Conservation (phyloP, 2,329 filamentous ascomycete genomes). For the Hypoxylon sp. region DNA sequence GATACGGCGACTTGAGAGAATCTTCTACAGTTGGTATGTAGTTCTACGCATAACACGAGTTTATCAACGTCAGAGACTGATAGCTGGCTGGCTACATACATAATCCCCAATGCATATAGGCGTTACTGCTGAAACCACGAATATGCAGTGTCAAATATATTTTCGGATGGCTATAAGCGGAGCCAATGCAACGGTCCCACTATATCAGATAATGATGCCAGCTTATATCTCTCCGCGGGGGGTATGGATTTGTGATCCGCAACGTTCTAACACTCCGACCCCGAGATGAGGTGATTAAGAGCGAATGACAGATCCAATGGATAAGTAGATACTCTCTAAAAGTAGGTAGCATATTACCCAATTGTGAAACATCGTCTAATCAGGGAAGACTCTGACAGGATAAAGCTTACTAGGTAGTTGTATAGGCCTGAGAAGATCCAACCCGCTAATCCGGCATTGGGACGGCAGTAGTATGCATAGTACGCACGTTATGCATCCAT, state of each 20-base stretch:
- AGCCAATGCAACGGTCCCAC: conserved; percentile 1
- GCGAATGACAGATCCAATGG: conserved; percentile 19
- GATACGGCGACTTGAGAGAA: background rate
- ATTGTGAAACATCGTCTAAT: conserved; percentile 25
- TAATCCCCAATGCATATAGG: no score
- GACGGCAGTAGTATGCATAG: conserved; percentile 7
- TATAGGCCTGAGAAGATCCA: background rate
- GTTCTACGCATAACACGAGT: background rate
- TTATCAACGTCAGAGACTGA: background rate
- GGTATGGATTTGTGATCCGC: conserved; percentile 21
- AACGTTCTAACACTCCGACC: conserved; percentile 25
- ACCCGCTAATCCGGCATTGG: background rate
- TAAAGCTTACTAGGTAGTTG: conserved; percentile 6
- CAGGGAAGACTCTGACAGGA: conserved; percentile 3
- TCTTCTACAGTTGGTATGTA: background rate
- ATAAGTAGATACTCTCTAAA: conserved; percentile 9
- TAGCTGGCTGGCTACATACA: background rate
- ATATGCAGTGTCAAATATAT: conserved; percentile 1
- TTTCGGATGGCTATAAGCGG: background rate
- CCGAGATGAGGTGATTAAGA: conserved; percentile 34
- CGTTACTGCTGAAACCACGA: background rate
- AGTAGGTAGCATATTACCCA: conserved; percentile 7
- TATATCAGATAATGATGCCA: background rate
- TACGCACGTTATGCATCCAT: conserved; percentile 18
- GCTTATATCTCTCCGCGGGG: conserved; percentile 9